These are phyloP conservation scores for Eucalyptus sp. DNA, from an alignment of 345 rosid species.

Conservation along the genomic window DNA sequence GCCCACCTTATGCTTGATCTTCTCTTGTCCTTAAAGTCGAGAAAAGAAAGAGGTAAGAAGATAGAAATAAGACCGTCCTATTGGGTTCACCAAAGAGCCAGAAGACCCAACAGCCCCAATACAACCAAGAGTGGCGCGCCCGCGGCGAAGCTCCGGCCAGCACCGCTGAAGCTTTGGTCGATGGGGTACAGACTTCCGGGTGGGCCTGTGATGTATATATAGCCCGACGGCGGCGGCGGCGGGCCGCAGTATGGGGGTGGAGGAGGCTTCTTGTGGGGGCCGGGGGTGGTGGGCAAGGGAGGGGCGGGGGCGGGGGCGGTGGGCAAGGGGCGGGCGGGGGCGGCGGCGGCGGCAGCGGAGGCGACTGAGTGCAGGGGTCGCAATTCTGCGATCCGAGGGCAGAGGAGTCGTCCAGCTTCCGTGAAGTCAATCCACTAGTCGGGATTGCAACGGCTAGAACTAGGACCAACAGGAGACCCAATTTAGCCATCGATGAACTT, in stretches of 20 bases:
- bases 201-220: conserved; percentile 40
- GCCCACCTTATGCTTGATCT: neutral
- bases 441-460: neutral
- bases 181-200: conserved; percentile 34
- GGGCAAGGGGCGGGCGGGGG: neutral
- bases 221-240: conserved; percentile 17
- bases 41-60: neutral
- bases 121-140: conserved; percentile 4
- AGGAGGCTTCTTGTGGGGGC: conserved; percentile 30
- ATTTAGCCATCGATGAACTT: neutral
- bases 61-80: neutral
- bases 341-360: conserved; percentile 4
- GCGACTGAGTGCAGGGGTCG: conserved; percentile 10
- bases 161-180: conserved; percentile 4
- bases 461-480: neutral
- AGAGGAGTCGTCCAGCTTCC: conserved; percentile 18
- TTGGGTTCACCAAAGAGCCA: neutral
- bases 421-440: neutral
- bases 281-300: conserved; percentile 13
- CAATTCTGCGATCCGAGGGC: conserved; percentile 17
- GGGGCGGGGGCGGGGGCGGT: neutral
- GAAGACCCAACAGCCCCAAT: conserved; percentile 14
- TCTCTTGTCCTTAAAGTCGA: neutral
- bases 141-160: neutral
- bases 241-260: conserved; percentile 16